Evolutionary conservation across 176 grass and related monocot genomes (phyloP).

Genomic region (Pontederia paniculata): DNA sequence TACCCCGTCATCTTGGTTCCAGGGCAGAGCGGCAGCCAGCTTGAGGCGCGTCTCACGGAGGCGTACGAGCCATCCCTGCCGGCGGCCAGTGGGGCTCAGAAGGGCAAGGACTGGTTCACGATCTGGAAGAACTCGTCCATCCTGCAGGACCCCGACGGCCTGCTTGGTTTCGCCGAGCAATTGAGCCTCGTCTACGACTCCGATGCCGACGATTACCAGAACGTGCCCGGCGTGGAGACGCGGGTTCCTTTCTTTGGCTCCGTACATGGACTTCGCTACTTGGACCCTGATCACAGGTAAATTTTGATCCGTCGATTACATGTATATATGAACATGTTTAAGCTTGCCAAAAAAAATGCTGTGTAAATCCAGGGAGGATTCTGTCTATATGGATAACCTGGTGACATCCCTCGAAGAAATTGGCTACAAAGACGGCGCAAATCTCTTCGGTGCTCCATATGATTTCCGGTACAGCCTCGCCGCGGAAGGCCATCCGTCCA

Average conservation of each 20-base stretch:
- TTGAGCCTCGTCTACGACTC: slow-evolving; percentile 46
- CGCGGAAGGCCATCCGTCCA: slow-evolving; percentile 38
- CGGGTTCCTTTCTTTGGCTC: slow-evolving; percentile 52
- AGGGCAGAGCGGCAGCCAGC: neutral
- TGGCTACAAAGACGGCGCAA: slow-evolving; percentile 50
- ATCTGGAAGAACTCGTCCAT: neutral
- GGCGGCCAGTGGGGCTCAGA: neutral
- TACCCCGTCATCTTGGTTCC: slow-evolving; percentile 1
- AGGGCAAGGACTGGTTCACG: neutral
- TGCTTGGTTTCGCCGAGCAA: slow-evolving; percentile 61
- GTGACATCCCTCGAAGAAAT: slow-evolving; percentile 47
- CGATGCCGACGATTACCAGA: slow-evolving; percentile 56
- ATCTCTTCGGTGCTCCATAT: slow-evolving; percentile 74
- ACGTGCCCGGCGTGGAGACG: slow-evolving; percentile 62
- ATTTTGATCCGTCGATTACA: too few relatives aligned
- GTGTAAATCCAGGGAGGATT: slow-evolving; percentile 27
- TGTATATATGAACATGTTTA: too few relatives aligned
- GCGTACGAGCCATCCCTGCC: neutral
- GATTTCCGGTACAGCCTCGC: slow-evolving; percentile 85
- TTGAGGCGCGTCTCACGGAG: neutral
- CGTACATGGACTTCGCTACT: slow-evolving; percentile 43
- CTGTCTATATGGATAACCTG: slow-evolving; percentile 56
- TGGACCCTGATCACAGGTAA: slow-evolving; percentile 66
- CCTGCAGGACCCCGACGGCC: neutral
- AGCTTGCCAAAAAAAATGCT: neutral